Conservation (phyloP, 805 yeast genomes). For the Gaillardinia entomophila region DNA sequence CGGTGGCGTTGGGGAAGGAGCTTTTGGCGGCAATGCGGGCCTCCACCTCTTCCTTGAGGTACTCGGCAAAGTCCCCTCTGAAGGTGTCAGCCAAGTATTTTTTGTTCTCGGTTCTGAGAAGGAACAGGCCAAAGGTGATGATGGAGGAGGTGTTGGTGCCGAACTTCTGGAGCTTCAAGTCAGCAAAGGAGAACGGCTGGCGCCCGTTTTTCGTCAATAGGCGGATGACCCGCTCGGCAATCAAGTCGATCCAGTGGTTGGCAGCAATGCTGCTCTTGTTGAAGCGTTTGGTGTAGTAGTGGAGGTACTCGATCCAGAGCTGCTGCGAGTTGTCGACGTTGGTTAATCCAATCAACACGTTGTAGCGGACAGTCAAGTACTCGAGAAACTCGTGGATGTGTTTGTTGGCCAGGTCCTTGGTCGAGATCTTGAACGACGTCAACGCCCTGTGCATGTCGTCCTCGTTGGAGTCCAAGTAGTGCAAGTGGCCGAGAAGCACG, state of each 20-base stretch:
- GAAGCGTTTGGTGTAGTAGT: slow-evolving; percentile 10
- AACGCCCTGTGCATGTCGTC: slow-evolving; percentile 13
- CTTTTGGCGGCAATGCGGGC: slow-evolving; percentile 1
- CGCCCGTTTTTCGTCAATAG: slow-evolving; percentile 12
- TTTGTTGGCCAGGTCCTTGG: not conserved
- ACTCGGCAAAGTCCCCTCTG: slow-evolving; percentile 20
- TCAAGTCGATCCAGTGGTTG: slow-evolving; percentile 27
- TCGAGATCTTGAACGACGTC: slow-evolving; percentile 5
- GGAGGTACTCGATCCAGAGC: slow-evolving; percentile 27
- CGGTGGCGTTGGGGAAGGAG: slow-evolving; percentile 3
- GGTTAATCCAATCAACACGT: slow-evolving; percentile 24
- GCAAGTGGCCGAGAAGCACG: slow-evolving; percentile 30
- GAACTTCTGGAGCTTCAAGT: slow-evolving; percentile 12
- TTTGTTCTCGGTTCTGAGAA: slow-evolving; percentile 16
- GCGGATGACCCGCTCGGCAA: slow-evolving; percentile 15
- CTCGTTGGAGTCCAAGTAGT: slow-evolving; percentile 19
- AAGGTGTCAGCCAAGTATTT: slow-evolving; percentile 11
- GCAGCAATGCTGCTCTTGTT: slow-evolving; percentile 27
- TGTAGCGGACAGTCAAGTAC: slow-evolving; percentile 27
- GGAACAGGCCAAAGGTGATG: slow-evolving; percentile 21
- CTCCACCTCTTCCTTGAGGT: slow-evolving; percentile 16
- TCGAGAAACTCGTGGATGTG: slow-evolving; percentile 17
- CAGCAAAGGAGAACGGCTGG: slow-evolving; percentile 10
- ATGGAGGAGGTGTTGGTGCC: slow-evolving; percentile 18
- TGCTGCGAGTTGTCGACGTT: slow-evolving; percentile 9